Base-by-base conservation (phyloP, 2,329 filamentous ascomycete species). In the Metarhizium sp. region DNA sequence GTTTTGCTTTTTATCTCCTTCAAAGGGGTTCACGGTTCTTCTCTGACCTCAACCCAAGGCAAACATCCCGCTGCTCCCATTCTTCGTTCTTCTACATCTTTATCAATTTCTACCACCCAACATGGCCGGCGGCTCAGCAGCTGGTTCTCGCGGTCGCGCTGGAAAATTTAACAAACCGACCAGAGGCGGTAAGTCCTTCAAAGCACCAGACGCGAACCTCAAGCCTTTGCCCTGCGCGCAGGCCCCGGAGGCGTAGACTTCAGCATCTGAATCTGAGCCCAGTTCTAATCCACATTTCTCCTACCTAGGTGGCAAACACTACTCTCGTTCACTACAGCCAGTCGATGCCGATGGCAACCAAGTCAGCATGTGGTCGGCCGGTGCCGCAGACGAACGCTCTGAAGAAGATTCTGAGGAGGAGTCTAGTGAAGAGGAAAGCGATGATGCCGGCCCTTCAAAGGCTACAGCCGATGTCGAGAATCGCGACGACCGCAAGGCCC, bases 141-240 rank as follows among this genome's bases (percentile, higher is more conserved):
- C 71, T 45, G 67, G 70, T 53, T 72, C 86, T 61, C 81, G 90
- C 69, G 91, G 90, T 64, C 88, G 92, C 69, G 91, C 88, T 66
- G 90, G 92, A 73, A 97, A 97, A 76, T 96, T 92, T 73, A 88
- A 85, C 77, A 97, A 96, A 78, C 90, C 87, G 63, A 91, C 90
- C 64, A 82, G 92, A 74, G 92, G 92, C 80, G 92, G 92, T 92
- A 75, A 64, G 80, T 47, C n/a, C 6, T 18, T 25, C 20, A 32
- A 18, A 16, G 14, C 40, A 14, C n/a, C 42, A 18, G 18, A 34
- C 32, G 32, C 7, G 6, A 34, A 11, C 32, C 32, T 34, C 32
- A 2, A 11, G 32, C 32, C 32, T 34, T 11, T 34, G 32, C 32
- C 32, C 32, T 11, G 32, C 10, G 32, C 10, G 32, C 32, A 11